These are phyloP conservation scores for Coemansia sp. DNA, from an alignment of 192 early-diverging fungal genomes.

Conservation along the genomic window DNA sequence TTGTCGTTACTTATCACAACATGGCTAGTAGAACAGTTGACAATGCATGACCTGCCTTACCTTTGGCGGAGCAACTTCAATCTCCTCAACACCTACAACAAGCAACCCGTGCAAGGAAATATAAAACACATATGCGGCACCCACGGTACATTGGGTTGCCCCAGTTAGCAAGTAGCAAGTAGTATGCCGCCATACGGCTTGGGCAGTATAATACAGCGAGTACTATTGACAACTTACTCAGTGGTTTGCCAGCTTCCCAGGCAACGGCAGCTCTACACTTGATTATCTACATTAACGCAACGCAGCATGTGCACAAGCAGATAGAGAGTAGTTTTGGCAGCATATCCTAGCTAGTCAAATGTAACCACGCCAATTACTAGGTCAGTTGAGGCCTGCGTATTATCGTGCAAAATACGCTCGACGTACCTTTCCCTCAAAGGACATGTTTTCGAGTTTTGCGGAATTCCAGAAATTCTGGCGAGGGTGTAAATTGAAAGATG, in stretches of 20 bases:
- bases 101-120: no score
- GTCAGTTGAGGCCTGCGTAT: no score
- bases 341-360: no score
- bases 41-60: background rate
- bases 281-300: constrained; percentile 46
- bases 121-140: no score
- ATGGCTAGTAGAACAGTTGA: background rate
- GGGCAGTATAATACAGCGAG: no score
- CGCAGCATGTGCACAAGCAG: background rate
- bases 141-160: no score
- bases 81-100: constrained; percentile 75
- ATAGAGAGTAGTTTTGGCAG: no score
- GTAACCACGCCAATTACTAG: no score
- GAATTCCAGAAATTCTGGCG: background rate
- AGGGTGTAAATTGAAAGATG: background rate
- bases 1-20: background rate
- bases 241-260: constrained; percentile 88
- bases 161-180: no score
- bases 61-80: constrained; percentile 92
- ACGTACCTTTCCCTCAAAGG: constrained; percentile 26
- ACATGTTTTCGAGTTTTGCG: constrained; percentile 6
- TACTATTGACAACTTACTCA: constrained; percentile 80
- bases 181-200: no score
- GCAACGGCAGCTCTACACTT: constrained; percentile 91
- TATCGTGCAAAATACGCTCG: background rate